phyloP scores from a whole-genome alignment of 2,329 filamentous ascomycete species.

The Lasiodiplodia sp. region DNA sequence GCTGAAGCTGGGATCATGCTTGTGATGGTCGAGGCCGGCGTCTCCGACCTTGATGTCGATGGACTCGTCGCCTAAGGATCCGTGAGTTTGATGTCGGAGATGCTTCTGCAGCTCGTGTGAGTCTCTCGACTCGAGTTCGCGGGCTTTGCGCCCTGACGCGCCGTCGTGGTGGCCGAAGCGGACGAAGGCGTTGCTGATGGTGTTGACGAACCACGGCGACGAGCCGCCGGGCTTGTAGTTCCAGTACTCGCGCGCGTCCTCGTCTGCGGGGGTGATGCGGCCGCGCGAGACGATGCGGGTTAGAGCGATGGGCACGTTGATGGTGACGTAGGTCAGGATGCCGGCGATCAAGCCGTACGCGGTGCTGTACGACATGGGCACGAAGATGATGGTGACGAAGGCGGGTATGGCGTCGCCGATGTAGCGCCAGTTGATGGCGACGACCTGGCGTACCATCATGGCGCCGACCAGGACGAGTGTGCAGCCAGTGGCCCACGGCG shows the following conservation, averaged over 20 bases:
- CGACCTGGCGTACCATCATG: slow-evolving; percentile 75
- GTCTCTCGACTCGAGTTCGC: slow-evolving; percentile 18
- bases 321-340: slow-evolving; percentile 75
- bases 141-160: background rate
- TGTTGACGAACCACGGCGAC: slow-evolving; percentile 43
- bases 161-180: background rate
- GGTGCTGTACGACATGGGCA: slow-evolving; percentile 90
- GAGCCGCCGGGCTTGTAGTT: slow-evolving; percentile 67
- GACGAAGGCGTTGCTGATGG: slow-evolving; percentile 71
- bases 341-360: slow-evolving; percentile 86
- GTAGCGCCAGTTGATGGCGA: slow-evolving; percentile 90
- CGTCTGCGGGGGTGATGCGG: slow-evolving; percentile 75
- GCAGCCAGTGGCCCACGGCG: slow-evolving; percentile 86
- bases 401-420: slow-evolving; percentile 83
- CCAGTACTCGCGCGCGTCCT: slow-evolving; percentile 80
- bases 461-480: slow-evolving; percentile 60
- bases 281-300: slow-evolving; percentile 71
- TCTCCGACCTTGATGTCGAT: slow-evolving; percentile 7
- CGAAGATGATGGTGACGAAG: slow-evolving; percentile 81
- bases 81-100: background rate
- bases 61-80: background rate
- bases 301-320: slow-evolving; percentile 76
- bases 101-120: background rate
- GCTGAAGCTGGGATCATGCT: background rate
- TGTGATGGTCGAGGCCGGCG: background rate